A percentile compares a stretch with the other conserved stretches of the same genome.
phyloP scores from a whole-genome alignment of 2,329 filamentous ascomycete species.

The Atkinsonella texensis region DNA sequence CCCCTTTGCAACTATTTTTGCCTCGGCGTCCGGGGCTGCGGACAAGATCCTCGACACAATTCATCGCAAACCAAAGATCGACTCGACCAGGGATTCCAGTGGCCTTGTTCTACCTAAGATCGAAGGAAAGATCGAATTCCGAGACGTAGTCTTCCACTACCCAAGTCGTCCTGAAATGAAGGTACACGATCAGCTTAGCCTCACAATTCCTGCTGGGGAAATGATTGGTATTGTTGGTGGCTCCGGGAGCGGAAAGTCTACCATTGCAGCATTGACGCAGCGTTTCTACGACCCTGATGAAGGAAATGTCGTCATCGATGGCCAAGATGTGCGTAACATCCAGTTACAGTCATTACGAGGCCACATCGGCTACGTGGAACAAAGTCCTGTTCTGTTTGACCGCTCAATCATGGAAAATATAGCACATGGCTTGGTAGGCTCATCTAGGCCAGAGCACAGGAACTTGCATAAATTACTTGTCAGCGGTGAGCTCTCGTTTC shows the following conservation, averaged over 20 bases:
- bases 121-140: neutral
- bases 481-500: neutral
- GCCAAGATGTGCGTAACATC: constrained; percentile 35
- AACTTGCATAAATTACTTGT: neutral
- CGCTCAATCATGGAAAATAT: constrained; percentile 41
- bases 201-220: constrained; percentile 22
- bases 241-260: neutral
- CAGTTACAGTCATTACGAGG: constrained; percentile 44
- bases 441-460: neutral
- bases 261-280: constrained; percentile 27
- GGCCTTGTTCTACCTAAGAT: neutral
- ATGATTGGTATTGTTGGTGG: constrained; percentile 17
- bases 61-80: neutral
- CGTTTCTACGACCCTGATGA: constrained; percentile 10
- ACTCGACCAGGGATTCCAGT: neutral
- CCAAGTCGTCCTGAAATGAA: constrained; percentile 37
- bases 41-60: neutral
- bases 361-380: constrained; percentile 46
- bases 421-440: constrained; percentile 21
- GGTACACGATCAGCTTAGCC: constrained; percentile 37
- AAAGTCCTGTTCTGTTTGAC: constrained; percentile 51
- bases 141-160: constrained; percentile 21
- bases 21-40: neutral
- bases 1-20: neutral
- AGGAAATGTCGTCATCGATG: constrained; percentile 16